Conservation (phyloP, 2,329 filamentous ascomycete species). For the Nectriaceae sp. region DNA sequence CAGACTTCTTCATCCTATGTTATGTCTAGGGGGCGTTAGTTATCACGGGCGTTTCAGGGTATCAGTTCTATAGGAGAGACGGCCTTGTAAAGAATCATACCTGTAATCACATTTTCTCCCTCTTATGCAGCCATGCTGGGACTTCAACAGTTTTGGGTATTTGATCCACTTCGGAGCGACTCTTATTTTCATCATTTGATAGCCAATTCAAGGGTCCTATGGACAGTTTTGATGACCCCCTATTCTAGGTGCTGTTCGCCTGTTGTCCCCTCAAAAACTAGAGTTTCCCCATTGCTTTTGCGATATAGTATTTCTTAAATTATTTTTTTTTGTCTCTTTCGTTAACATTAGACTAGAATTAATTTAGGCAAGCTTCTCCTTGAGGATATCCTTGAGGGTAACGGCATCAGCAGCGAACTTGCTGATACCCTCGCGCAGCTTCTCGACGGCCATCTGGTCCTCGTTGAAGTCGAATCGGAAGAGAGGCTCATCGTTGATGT, state of each 20-base stretch:
- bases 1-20: too few relatives aligned
- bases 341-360: constrained; percentile 4
- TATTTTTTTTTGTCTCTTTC: constrained; percentile 1
- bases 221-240: constrained; percentile 4
- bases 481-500: constrained; percentile 82
- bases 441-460: constrained; percentile 98
- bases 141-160: too few relatives aligned
- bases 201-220: constrained; percentile 1
- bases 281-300: too few relatives aligned
- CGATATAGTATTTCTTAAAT: too few relatives aligned
- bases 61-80: too few relatives aligned
- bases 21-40: too few relatives aligned
- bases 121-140: too few relatives aligned
- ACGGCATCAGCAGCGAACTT: constrained; percentile 97
- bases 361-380: constrained; percentile 72
- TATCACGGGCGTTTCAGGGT: too few relatives aligned
- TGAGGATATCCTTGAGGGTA: constrained; percentile 90
- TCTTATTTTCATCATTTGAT: background rate
- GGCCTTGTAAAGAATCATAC: too few relatives aligned
- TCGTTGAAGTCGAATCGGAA: constrained; percentile 99
- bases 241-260: background rate
- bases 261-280: too few relatives aligned
- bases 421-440: constrained; percentile 98
- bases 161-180: too few relatives aligned
- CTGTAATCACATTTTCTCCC: too few relatives aligned